These are phyloP conservation scores for Aquilaria malaccensis DNA, from an alignment of 345 rosid genomes.

Conservation along the genomic window DNA sequence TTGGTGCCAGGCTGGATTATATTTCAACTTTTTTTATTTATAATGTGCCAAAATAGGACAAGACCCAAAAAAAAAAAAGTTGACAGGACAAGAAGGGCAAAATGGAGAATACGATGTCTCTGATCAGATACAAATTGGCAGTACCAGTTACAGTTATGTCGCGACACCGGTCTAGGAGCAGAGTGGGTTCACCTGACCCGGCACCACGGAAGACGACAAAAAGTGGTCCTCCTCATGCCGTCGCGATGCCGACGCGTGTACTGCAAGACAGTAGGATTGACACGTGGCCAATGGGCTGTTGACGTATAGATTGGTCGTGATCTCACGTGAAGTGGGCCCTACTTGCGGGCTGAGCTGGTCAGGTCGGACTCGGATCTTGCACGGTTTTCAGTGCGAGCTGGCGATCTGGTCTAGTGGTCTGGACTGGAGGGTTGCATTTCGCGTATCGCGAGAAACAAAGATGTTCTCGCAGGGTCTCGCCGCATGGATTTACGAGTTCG, in stretches of 20 bases:
- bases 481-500: too few relatives aligned
- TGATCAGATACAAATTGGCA: constrained; percentile 5
- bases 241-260: constrained; percentile 27
- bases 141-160: constrained; percentile 19
- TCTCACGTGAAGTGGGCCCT: constrained; percentile 47
- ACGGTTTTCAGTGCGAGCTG: constrained; percentile 26
- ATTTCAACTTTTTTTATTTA: neutral
- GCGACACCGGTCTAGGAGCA: constrained; percentile 14
- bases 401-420: neutral
- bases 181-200: constrained; percentile 19
- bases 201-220: constrained; percentile 16
- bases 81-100: constrained; percentile 21
- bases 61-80: neutral
- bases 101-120: constrained; percentile 18
- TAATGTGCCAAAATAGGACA: neutral
- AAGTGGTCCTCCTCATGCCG: constrained; percentile 23
- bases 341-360: neutral
- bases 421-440: constrained; percentile 5
- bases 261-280: rapidly evolving
- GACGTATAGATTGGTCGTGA: constrained; percentile 9
- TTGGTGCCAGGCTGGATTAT: constrained; percentile 2
- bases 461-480: too few relatives aligned
- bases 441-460: too few relatives aligned
- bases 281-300: constrained; percentile 21
- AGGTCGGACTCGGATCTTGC: constrained; percentile 7